Evolutionary conservation across 2,329 filamentous ascomycete genomes (phyloP).

Genomic region (Xylaria hypoxylon): DNA sequence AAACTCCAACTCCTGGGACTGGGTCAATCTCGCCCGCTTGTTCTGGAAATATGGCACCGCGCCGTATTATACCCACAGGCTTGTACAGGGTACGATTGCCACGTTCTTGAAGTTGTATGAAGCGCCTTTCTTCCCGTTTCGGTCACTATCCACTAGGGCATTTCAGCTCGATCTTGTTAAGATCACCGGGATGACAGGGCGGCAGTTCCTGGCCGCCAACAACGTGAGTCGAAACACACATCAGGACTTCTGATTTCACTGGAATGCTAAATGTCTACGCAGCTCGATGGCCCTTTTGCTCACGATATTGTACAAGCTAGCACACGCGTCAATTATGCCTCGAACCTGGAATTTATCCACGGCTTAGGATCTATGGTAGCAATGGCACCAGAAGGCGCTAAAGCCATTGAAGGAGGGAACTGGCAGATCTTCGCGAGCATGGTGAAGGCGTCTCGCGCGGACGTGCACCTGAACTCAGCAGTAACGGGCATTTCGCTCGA

Average conservation of each 20-base stretch:
- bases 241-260: neutral
- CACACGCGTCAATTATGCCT: constrained; percentile 94
- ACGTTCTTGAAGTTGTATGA: constrained; percentile 86
- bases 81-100: constrained; percentile 77
- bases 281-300: constrained; percentile 75
- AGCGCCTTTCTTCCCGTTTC: constrained; percentile 84
- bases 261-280: constrained; percentile 17
- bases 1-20: constrained; percentile 69
- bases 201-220: constrained; percentile 76
- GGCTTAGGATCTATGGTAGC: constrained; percentile 89
- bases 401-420: constrained; percentile 85
- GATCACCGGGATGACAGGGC: constrained; percentile 77
- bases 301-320: constrained; percentile 89
- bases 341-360: constrained; percentile 87
- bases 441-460: constrained; percentile 72
- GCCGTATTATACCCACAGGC: constrained; percentile 76
- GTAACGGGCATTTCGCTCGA: constrained; percentile 59
- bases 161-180: constrained; percentile 74
- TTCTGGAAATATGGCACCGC: constrained; percentile 87
- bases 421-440: constrained; percentile 94
- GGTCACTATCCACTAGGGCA: constrained; percentile 76
- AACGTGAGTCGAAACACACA: constrained; percentile 55
- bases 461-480: constrained; percentile 72
- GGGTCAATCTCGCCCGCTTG: constrained; percentile 84
- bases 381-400: constrained; percentile 87